Evolutionary conservation across 2,329 filamentous ascomycete species (phyloP).

Genomic region (Lasiodiplodia gonubiensis): DNA sequence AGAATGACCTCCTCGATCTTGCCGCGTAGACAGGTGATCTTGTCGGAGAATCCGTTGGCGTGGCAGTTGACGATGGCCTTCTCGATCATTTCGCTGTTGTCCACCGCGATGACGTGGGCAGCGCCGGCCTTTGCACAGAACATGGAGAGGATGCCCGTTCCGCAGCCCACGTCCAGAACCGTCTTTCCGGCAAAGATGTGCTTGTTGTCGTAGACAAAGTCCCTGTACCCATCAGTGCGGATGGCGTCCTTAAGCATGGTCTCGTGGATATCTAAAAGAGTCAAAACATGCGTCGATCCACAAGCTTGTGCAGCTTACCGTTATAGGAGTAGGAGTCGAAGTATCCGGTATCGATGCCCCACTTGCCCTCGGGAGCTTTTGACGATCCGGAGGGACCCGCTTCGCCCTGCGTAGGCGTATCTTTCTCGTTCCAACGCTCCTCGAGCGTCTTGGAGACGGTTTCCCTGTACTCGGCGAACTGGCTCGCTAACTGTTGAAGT

Average conservation of each 20-base stretch:
- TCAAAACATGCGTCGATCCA: not conserved
- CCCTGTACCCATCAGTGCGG: conserved; percentile 88
- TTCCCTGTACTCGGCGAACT: conserved; percentile 49
- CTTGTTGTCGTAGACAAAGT: conserved; percentile 94
- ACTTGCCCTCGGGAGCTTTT: conserved; percentile 40
- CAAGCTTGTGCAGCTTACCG: conserved; percentile 55
- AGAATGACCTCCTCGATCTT: conserved; percentile 86
- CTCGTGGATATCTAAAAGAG: conserved; percentile 78
- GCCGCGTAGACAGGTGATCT: conserved; percentile 80
- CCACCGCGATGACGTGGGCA: conserved; percentile 83
- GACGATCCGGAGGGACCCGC: conserved; percentile 34
- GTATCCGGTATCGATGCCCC: conserved; percentile 63
- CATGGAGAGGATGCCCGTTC: conserved; percentile 85
- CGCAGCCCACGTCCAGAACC: conserved; percentile 88
- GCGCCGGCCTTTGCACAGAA: conserved; percentile 93
- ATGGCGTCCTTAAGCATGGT: conserved; percentile 92
- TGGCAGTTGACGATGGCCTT: conserved; percentile 85
- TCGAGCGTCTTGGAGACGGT: conserved; percentile 34
- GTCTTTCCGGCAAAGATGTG: conserved; percentile 83
- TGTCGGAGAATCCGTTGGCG: conserved; percentile 74
- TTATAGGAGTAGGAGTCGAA: conserved; percentile 71
- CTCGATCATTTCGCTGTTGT: conserved; percentile 88
- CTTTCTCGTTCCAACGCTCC: conserved; percentile 45
- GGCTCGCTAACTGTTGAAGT: conserved; percentile 41
- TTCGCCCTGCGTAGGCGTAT: conserved; percentile 39